Evolutionary conservation across 179 eudicot genomes (phyloP).

Genomic region (Camellia oleifera): DNA sequence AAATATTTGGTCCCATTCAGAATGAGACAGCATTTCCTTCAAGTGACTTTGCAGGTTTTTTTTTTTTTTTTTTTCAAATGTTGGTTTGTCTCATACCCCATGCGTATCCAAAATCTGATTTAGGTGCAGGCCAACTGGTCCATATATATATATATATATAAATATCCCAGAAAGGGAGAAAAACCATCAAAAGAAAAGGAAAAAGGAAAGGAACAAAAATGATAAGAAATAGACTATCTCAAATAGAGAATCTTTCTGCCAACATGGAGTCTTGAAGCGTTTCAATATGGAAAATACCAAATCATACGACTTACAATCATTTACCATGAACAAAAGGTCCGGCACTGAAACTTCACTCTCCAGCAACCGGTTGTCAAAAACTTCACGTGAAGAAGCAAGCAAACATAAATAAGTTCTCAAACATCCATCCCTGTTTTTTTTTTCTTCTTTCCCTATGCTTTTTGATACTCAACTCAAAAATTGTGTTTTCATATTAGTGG

Average conservation of each 20-base stretch:
- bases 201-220: neutral
- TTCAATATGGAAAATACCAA: neutral
- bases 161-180: too few species aligned
- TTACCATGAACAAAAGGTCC: neutral
- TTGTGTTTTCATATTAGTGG: neutral
- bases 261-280: neutral
- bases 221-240: neutral
- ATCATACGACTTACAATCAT: neutral
- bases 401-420: neutral
- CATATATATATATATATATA: too few species aligned
- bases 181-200: too few species aligned
- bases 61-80: too few species aligned
- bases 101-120: too few species aligned
- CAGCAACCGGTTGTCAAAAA: neutral
- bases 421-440: neutral
- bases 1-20: too few species aligned
- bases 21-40: too few species aligned
- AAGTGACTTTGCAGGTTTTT: too few species aligned
- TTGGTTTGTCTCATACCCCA: too few species aligned
- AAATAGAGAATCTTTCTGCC: neutral
- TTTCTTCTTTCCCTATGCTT: neutral
- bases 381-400: neutral
- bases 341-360: neutral
- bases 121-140: too few species aligned
- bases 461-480: neutral